Evolutionary conservation across 23 red algal species (phyloP).

Genomic region (Gracilaria caudata): DNA sequence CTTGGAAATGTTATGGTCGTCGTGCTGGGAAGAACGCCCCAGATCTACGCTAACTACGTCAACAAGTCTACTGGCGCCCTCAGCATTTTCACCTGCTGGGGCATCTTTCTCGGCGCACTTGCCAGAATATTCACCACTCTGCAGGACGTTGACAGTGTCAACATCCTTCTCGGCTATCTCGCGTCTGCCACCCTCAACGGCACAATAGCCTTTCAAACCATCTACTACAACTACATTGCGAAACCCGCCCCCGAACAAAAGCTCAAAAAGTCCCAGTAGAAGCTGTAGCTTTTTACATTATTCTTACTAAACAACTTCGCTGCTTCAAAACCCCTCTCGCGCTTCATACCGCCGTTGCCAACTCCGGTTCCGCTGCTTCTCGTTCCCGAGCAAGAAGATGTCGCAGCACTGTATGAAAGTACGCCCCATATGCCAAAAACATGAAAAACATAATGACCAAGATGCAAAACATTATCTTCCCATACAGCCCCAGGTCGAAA

Average conservation of each 20-base stretch:
- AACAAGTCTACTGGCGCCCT: conserved; percentile 76
- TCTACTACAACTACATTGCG: conserved; percentile 69
- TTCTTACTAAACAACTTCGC: background rate
- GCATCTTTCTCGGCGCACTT: conserved; percentile 85
- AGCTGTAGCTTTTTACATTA: background rate
- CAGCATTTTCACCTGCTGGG: conserved; percentile 83
- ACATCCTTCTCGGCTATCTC: conserved; percentile 85
- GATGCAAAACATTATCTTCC: background rate
- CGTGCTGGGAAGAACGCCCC: conserved; percentile 76
- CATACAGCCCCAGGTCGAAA: background rate
- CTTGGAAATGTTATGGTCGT: conserved; percentile 75
- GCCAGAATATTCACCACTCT: conserved; percentile 92
- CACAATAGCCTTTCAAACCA: conserved; percentile 78
- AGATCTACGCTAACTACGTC: conserved; percentile 73
- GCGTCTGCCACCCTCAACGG: conserved; percentile 75
- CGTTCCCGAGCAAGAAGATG: too few species aligned
- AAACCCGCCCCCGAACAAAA: conserved; percentile 34
- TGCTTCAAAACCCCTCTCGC: background rate
- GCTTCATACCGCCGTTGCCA: background rate
- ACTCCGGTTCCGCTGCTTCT: background rate
- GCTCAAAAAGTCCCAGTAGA: conserved; percentile 40
- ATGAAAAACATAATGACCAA: background rate
- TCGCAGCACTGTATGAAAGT: background rate
- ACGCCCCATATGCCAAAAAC: background rate
- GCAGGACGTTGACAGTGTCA: conserved; percentile 79